Evolutionary conservation across 768 basidiomycete genomes (phyloP), one percentile per base, ranked within the genome.

Genomic region (Termitomyces eurrhizus): DNA sequence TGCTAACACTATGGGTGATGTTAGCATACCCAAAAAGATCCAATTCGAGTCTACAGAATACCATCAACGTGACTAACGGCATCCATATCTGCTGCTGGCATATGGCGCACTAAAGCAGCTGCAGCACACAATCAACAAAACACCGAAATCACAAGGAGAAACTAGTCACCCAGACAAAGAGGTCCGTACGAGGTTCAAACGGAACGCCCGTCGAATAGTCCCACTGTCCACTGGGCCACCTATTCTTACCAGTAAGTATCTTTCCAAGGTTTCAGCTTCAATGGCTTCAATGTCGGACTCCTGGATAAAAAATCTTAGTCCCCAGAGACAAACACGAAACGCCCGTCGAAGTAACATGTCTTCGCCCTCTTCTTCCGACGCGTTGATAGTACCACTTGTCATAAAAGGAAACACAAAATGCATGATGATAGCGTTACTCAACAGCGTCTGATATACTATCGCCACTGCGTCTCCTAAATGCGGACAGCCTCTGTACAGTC

Each of bases 201-300:
- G 71, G 33, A 78, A 75, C 70, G 73, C 75, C 49, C 72, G 68
- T 51, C 77, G 68, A 41, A 78, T 67, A 33, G 67, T 63, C 4
- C 69, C 67, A 18, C 72, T 74, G 49, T 71, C 53, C 69, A 62
- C 46, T 4, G 48, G n/a, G 48, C 56, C 56, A 41, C 61, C 62
- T 16, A 48, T 1, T 13, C 29, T 16, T 18, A 8, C 14, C 33
- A 21, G 21, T 21, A 64, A 95, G 69, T 59, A 96, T 95, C 75
- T 92, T 95, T 57, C 86, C 90, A 55, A 95, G 73, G 93, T 92
- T 76, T 94, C 89, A 5, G 95, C 90, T 71, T 95, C 92, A 68
- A 95, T 88, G 3, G 85, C 90, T 12, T 89, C 83, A 72, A 89
- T 83, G 73, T 90, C 90, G 24, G 86, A 88, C 75, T 89, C 87